Base-by-base conservation (phyloP, 208 protist species). In the Hexamita inflata region DNA sequence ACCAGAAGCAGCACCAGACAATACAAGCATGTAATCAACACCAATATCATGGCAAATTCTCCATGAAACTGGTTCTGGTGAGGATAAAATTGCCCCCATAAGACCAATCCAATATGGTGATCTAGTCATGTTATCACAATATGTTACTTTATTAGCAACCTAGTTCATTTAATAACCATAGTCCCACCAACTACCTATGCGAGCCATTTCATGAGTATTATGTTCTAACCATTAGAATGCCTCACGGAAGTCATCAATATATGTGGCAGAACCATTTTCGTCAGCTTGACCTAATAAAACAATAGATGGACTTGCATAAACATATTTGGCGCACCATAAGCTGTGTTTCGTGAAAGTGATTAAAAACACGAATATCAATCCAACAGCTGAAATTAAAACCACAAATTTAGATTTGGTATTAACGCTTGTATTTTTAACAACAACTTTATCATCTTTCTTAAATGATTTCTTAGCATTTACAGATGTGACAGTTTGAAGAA, bases 221-320 rank as follows among this genome's bases (percentile, higher is more conserved):
- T 74, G 61, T 28, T 77, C 34, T 26, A 80, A 65, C 77, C 77
- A 80, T 4, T 15, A 59, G 28, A 75, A 80, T 24, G 75, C 77
- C 75, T 80, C 77, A 74, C 77, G 77, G 28, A 80, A 80, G 57
- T 80, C 77, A 61, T 80, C 77, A 19, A 80, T 76, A 68, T 80
- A 75, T 30, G n/a, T 35, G 11, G 35, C 11, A 4, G 2, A 13
- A 19, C 74, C 76, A 42, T 75, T n/a, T 13, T 24, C 38, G 19
- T 15, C 1, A 38, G 19, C 29, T 29, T 11, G 19, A 30, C 29
- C 70, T 29, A 73, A 29, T 19, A 86, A 41, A 11, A 86, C 75
- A 38, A 88, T 79, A 26, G 82, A 86, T 15, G 83, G 83, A 13
- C 87, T 91, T 1, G 90, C 93, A 81, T 94, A 94, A 0, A 88